Conservation (phyloP, 306 rosid genomes). For the Cucurbita moschata region DNA sequence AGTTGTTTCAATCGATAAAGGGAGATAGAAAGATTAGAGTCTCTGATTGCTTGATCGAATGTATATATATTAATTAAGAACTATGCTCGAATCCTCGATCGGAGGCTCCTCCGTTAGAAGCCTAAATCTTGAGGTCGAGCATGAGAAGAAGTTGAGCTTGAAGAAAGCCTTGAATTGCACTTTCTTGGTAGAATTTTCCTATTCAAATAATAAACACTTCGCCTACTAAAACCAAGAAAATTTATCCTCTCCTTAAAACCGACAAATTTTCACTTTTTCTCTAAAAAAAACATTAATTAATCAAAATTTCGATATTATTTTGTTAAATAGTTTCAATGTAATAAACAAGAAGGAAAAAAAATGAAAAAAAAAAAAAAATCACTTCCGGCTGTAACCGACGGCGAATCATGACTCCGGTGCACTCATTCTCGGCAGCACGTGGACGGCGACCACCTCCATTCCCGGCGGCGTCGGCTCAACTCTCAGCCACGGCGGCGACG, state of each 20-base stretch:
- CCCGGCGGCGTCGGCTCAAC: slow-evolving; percentile 39
- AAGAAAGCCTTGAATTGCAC: too few relatives aligned
- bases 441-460: slow-evolving; percentile 45
- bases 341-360: neutral
- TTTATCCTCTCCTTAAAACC: neutral
- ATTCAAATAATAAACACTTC: neutral
- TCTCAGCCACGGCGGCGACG: slow-evolving; percentile 19
- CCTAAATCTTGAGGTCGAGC: too few relatives aligned
- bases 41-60: too few relatives aligned
- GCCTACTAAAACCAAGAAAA: neutral
- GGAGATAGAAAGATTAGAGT: too few relatives aligned
- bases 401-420: neutral
- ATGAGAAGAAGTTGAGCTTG: too few relatives aligned
- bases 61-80: too few relatives aligned
- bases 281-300: neutral
- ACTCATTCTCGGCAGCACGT: slow-evolving; percentile 50
- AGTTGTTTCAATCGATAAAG: too few relatives aligned
- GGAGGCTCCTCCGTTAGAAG: neutral
- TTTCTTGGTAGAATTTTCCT: too few relatives aligned
- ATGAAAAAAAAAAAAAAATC: neutral
- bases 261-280: neutral
- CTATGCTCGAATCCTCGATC: too few relatives aligned
- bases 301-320: neutral
- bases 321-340: neutral
- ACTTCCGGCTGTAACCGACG: neutral